Percentiles rank a stretch among this genome's conserved stretches.
phyloP scores from a whole-genome alignment of 2,329 filamentous ascomycete genomes.

The Aspergillus quadrilineatus region DNA sequence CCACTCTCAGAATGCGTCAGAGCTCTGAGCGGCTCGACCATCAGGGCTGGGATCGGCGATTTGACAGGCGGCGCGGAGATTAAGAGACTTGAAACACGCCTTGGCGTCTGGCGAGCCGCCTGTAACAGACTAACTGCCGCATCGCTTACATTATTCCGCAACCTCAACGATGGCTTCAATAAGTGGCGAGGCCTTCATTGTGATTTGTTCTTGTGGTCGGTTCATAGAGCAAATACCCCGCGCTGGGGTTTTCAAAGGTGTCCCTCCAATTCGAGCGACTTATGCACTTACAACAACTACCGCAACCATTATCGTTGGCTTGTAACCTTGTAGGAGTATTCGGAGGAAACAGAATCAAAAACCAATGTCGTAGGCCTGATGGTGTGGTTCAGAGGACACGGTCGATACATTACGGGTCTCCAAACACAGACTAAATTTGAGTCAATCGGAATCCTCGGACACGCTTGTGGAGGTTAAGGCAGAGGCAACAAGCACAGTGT shows the following conservation, averaged over 20 bases:
- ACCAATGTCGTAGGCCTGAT: no score
- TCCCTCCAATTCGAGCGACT: not conserved
- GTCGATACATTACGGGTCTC: no score
- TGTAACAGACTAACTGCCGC: constrained; percentile 31
- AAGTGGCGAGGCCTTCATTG: not conserved
- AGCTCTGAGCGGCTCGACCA: not conserved
- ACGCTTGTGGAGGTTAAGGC: no score
- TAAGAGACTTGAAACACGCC: constrained; percentile 7
- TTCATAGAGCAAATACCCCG: not conserved
- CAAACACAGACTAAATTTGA: no score
- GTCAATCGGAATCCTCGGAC: no score
- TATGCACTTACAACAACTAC: not conserved
- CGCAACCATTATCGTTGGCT: not conserved
- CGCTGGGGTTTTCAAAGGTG: not conserved
- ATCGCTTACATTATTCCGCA: not conserved
- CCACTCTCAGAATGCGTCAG: not conserved
- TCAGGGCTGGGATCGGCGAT: constrained; percentile 2
- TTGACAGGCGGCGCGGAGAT: constrained; percentile 7
- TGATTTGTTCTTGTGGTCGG: not conserved
- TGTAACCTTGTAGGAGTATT: not conserved
- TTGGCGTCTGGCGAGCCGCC: constrained; percentile 25
- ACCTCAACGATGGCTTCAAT: not conserved
- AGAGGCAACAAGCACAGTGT: no score
- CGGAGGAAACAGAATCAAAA: no score
- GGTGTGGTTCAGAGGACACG: no score